Evolutionary conservation across 768 basidiomycete genomes (phyloP).

Genomic region (Rhodosporidiobolus sp.): DNA sequence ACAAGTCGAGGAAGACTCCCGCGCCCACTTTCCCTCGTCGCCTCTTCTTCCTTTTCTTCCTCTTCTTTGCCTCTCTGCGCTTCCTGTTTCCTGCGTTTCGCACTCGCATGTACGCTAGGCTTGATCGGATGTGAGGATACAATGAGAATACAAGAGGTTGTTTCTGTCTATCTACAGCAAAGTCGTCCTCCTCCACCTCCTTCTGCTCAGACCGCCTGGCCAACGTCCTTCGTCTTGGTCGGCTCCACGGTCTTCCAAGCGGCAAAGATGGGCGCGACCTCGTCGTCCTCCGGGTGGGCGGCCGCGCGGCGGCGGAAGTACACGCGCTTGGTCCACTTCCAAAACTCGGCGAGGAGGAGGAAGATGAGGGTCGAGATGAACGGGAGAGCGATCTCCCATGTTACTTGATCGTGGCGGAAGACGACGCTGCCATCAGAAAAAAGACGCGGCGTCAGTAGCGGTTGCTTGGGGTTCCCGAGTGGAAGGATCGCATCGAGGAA

Average conservation of each 20-base stretch:
- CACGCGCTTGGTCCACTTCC: constrained; percentile 32
- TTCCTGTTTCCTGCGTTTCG: too few species aligned
- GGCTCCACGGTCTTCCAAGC: constrained; percentile 31
- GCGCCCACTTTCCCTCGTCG: too few species aligned
- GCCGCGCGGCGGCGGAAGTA: constrained; percentile 19
- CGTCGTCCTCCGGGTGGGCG: constrained; percentile 13
- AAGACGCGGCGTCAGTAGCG: too few species aligned
- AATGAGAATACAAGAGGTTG: too few species aligned
- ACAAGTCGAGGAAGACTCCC: too few species aligned
- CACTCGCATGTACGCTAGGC: too few species aligned
- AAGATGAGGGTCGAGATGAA: constrained; percentile 44
- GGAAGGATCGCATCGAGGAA: neutral
- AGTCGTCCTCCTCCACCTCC: too few species aligned
- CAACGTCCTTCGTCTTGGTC: constrained; percentile 5
- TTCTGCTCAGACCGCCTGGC: constrained; percentile 3
- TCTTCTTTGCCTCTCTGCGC: too few species aligned
- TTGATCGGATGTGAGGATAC: too few species aligned
- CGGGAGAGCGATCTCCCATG: constrained; percentile 42
- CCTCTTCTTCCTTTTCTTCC: too few species aligned
- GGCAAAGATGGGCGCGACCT: constrained; percentile 15
- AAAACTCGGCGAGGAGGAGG: constrained; percentile 29
- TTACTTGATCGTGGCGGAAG: constrained; percentile 45
- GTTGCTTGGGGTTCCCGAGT: too few species aligned
- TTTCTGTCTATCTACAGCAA: too few species aligned
- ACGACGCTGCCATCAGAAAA: constrained; percentile 31